These are phyloP conservation scores for Globisporangium lucens DNA, from an alignment of 352 stramenopile genomes.

Conservation along the genomic window DNA sequence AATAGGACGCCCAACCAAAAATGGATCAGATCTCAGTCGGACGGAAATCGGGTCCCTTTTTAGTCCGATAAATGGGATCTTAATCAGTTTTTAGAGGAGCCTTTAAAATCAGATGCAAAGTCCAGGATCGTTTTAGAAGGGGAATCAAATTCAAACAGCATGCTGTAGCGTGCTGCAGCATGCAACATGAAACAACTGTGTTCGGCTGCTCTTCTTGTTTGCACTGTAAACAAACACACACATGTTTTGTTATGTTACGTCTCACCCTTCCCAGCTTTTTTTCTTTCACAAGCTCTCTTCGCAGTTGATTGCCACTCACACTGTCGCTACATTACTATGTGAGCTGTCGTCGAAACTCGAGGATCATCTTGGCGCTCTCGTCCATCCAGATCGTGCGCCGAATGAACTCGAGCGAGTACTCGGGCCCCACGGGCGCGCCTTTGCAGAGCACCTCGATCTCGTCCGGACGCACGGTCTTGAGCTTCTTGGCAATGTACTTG, in stretches of 20 bases:
- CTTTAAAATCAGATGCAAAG: not conserved
- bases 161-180: not conserved
- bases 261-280: not conserved
- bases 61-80: not conserved
- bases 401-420: constrained; percentile 74
- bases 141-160: not conserved
- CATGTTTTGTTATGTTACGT: constrained; percentile 9
- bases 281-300: not conserved
- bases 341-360: constrained; percentile 49
- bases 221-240: not conserved
- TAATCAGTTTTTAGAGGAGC: not conserved
- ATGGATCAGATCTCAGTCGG: not conserved
- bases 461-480: constrained; percentile 32
- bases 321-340: not conserved
- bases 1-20: not conserved
- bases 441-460: constrained; percentile 62
- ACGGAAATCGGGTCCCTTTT: not conserved
- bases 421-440: constrained; percentile 36
- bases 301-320: not conserved
- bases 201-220: not conserved
- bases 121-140: not conserved
- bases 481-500: constrained; percentile 60
- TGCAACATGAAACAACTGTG: not conserved
- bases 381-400: constrained; percentile 53
- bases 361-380: constrained; percentile 34